Base-by-base conservation (phyloP, 305 asterid genomes). In the Solanum hybrid region DNA sequence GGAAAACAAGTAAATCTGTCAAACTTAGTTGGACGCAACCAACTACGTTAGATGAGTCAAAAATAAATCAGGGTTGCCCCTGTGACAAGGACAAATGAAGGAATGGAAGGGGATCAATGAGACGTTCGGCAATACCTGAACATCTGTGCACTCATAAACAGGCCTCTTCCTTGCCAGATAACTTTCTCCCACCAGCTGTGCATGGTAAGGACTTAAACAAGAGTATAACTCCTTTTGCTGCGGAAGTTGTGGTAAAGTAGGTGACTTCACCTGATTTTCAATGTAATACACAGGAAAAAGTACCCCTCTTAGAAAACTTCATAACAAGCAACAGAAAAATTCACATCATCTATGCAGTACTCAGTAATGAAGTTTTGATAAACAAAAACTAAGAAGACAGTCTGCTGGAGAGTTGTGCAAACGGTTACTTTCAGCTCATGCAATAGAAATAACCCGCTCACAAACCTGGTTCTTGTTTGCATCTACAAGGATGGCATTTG, bases 171-270 rank as follows among this genome's bases (percentile, higher is more conserved):
- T 96, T 88, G 97, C 99, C 94, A 96, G 91, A 88, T 90, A 98
- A 93, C 99, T 97, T 91, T 98, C 99, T 90, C 98, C 99, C 72
- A 98, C 99, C 90, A 98, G 93, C 91, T 96, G 95, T 56, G 94
- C 97, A 90, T 97, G 98, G 93, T 92, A 94, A 76, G 98, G 97
- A 91, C 95, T 97, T 84, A 98, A 93, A 79, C 91, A 56, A 10
- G 98, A 91, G 91, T 92, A 95, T 36, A 98, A 92, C 78, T 98
- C 99, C 91, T 91, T 94, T 29, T 98, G 95, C 76, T 93, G 95
- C 89, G 99, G 99, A 88, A 98, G 92, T 89, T 93, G 94, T 72
- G 99, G 99, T 92, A 98, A 78, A 31, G 98, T 87, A 75, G 97
- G 95, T 80, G 99, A 93, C 93, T 95, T 98, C 92, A 97, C 95